Percentiles rank a stretch among this genome's conserved stretches.
Evolutionary conservation across 768 basidiomycete genomes (phyloP).

Genomic region (Strobilomyces confusus): DNA sequence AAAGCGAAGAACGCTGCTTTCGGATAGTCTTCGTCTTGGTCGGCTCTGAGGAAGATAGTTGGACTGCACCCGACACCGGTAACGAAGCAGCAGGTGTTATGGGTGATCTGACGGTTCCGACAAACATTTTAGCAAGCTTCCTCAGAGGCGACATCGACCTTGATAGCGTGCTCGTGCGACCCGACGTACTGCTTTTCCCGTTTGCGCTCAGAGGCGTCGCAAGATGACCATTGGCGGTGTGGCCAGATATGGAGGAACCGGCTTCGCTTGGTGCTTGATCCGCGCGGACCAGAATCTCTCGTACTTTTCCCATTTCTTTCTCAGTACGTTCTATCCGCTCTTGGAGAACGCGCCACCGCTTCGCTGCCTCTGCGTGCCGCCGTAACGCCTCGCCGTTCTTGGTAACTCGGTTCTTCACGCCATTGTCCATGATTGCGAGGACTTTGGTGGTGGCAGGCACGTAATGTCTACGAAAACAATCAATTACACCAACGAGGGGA

Average conservation of each 20-base stretch:
- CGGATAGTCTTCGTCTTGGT: slow-evolving; percentile 34
- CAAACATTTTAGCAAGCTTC: slow-evolving; percentile 70
- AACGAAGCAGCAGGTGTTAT: slow-evolving; percentile 44
- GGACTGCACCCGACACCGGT: slow-evolving; percentile 35
- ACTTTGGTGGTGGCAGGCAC: slow-evolving; percentile 92
- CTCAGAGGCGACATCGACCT: slow-evolving; percentile 78
- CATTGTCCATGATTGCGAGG: slow-evolving; percentile 90
- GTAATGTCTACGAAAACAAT: slow-evolving; percentile 64
- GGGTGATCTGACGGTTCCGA: slow-evolving; percentile 42
- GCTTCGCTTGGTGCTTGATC: slow-evolving; percentile 61
- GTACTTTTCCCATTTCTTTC: slow-evolving; percentile 71
- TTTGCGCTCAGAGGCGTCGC: slow-evolving; percentile 59
- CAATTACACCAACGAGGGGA: slow-evolving; percentile 9
- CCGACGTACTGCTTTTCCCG: slow-evolving; percentile 40
- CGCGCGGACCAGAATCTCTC: slow-evolving; percentile 48
- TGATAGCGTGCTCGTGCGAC: slow-evolving; percentile 45
- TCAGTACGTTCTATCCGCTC: slow-evolving; percentile 81
- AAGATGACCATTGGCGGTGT: slow-evolving; percentile 55
- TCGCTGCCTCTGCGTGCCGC: slow-evolving; percentile 83
- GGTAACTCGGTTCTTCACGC: slow-evolving; percentile 87
- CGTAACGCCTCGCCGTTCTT: slow-evolving; percentile 95
- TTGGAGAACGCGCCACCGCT: slow-evolving; percentile 76
- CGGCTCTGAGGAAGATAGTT: slow-evolving; percentile 55
- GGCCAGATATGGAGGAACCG: slow-evolving; percentile 65
- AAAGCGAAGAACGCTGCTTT: slow-evolving; percentile 62